Evolutionary conservation across 225 moss, liverwort and hornwort species (phyloP).

Genomic region (Straminergon stramineum): DNA sequence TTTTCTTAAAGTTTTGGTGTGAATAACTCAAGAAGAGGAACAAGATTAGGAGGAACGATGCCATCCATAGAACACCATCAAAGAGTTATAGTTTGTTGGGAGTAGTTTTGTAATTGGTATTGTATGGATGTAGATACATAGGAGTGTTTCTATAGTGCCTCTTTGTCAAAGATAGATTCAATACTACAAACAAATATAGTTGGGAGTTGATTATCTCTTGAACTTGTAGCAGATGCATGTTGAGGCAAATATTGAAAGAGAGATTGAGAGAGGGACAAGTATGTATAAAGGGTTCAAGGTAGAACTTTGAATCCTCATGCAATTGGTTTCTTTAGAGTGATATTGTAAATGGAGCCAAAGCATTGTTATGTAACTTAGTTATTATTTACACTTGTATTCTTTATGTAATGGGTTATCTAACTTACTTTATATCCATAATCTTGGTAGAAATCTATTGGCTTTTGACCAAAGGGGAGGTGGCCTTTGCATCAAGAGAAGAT

Average conservation of each 20-base stretch:
- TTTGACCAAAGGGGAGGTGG: accelerated
- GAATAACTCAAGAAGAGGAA: background rate
- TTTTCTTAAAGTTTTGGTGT: background rate
- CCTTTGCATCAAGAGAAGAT: background rate
- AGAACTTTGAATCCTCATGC: background rate
- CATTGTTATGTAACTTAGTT: background rate
- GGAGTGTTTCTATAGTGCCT: background rate
- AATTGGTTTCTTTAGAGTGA: background rate
- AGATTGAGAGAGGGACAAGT: accelerated
- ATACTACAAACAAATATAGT: accelerated
- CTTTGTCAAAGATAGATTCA: background rate
- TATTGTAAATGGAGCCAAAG: no score
- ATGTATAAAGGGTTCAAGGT: background rate
- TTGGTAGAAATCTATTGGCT: background rate
- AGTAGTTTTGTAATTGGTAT: background rate
- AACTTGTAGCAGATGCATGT: accelerated
- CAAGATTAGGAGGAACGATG: background rate
- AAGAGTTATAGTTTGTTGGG: background rate
- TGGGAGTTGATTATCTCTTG: background rate
- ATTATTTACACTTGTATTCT: no score
- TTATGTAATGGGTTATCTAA: background rate
- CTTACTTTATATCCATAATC: no score
- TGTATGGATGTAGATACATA: accelerated
- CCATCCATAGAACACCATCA: accelerated
- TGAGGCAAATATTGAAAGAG: background rate